A percentile compares a stretch with the other conserved stretches of the same genome.
These are phyloP conservation scores for Apophysomyces variabilis DNA, from an alignment of 371 early-diverging fungal species.

Conservation along the genomic window DNA sequence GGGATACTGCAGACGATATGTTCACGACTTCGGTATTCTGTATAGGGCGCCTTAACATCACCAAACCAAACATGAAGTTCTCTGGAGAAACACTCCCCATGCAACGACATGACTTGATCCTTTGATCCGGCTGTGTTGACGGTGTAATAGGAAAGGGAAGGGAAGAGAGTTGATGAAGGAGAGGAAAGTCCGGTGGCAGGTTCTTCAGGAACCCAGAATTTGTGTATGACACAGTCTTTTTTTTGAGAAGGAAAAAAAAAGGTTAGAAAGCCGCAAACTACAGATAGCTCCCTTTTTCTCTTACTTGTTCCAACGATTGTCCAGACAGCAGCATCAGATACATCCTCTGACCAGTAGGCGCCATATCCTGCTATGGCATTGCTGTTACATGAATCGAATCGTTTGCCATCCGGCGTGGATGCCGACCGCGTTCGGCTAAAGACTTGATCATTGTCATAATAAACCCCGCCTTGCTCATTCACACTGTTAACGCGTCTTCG, in stretches of 20 bases:
- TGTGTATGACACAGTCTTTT: slow-evolving; percentile 66
- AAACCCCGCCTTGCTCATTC: slow-evolving; percentile 14
- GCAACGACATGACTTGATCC: slow-evolving; percentile 35
- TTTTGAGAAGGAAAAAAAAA: background rate
- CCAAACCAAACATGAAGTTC: slow-evolving; percentile 68
- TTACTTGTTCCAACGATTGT: slow-evolving; percentile 74
- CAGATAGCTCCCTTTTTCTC: background rate
- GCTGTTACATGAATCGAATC: background rate
- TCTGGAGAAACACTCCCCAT: slow-evolving; percentile 63
- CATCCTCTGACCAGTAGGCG: slow-evolving; percentile 72
- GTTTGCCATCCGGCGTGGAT: slow-evolving; percentile 6
- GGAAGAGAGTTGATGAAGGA: slow-evolving; percentile 23
- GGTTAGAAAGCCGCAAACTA: background rate
- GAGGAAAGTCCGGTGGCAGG: background rate
- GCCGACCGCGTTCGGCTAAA: slow-evolving; percentile 13
- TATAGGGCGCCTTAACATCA: slow-evolving; percentile 47
- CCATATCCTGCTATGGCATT: slow-evolving; percentile 24
- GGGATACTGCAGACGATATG: slow-evolving; percentile 46
- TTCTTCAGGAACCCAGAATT: slow-evolving; percentile 58
- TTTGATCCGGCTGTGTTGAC: slow-evolving; percentile 2
- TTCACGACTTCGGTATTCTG: slow-evolving; percentile 50
- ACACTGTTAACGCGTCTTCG: slow-evolving; percentile 49
- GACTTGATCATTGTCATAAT: slow-evolving; percentile 7
- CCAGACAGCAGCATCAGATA: slow-evolving; percentile 83
- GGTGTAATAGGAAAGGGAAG: slow-evolving; percentile 24